Evolutionary conservation across 2,329 filamentous ascomycete species (phyloP).

Genomic region (Epichloe sibirici): DNA sequence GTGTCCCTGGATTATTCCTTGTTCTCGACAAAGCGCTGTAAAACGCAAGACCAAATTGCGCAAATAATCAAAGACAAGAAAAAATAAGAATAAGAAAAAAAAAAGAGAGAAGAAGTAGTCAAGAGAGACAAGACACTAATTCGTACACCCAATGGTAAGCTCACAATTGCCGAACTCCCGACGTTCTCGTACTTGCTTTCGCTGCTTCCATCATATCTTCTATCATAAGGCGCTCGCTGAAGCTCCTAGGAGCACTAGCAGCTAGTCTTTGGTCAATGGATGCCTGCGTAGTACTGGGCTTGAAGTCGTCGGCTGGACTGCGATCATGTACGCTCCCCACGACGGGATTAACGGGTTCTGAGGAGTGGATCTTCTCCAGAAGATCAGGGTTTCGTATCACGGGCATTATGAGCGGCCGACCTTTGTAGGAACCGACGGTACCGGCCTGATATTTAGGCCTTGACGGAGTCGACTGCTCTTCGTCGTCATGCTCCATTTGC

Average conservation of each 20-base stretch:
- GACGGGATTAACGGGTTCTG: constrained; percentile 37
- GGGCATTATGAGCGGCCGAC: constrained; percentile 38
- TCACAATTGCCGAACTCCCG: constrained; percentile 9
- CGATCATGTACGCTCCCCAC: constrained; percentile 41
- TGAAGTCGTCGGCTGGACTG: constrained; percentile 34
- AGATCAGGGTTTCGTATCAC: constrained; percentile 37
- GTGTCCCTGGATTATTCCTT: neutral
- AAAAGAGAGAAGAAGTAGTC: neutral
- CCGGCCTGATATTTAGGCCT: constrained; percentile 24
- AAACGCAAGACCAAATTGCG: no score
- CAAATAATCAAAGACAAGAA: neutral
- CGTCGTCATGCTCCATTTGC: neutral
- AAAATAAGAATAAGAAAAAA: constrained; percentile 1
- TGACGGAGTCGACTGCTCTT: constrained; percentile 20
- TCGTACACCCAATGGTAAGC: constrained; percentile 7
- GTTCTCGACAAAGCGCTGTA: constrained; percentile 3
- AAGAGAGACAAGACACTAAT: neutral
- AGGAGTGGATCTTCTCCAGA: constrained; percentile 33
- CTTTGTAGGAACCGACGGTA: constrained; percentile 42
- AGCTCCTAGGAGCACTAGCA: constrained; percentile 33
- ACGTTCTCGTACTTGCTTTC: constrained; percentile 10
- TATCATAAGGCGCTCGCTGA: constrained; percentile 36
- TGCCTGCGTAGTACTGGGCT: constrained; percentile 31
- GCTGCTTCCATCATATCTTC: constrained; percentile 28
- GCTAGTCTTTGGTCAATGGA: constrained; percentile 24